Percentiles rank a stretch among this genome's conserved stretches.
Conservation (phyloP, 495 filamentous ascomycete species). For the Penicilliopsis zonata region DNA sequence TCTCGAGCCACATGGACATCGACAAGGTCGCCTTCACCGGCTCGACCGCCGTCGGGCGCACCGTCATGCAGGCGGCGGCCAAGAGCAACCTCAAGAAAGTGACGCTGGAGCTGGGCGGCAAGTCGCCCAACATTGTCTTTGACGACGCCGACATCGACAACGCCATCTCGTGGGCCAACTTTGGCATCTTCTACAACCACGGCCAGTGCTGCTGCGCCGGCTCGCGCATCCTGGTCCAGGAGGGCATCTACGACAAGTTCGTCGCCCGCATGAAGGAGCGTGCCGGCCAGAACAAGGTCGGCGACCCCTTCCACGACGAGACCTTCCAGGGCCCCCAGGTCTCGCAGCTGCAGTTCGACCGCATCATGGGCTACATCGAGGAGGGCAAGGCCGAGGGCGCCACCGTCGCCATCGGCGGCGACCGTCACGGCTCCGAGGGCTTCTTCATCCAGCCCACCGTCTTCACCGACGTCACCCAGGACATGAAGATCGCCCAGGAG, state of each 20-base stretch:
- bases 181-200: conserved; percentile 98
- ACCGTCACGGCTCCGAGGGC: conserved; percentile 77
- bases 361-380: conserved; percentile 97
- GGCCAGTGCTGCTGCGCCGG: conserved; percentile 98
- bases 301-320: conserved; percentile 74
- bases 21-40: conserved; percentile 99
- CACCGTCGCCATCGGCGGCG: conserved; percentile 73
- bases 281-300: conserved; percentile 70
- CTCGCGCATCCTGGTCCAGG: conserved; percentile 91
- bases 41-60: conserved; percentile 79
- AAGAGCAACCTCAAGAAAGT: conserved; percentile 97
- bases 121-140: conserved; percentile 97
- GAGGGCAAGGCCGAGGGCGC: conserved; percentile 80
- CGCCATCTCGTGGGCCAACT: conserved; percentile 96
- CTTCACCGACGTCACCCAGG: conserved; percentile 74
- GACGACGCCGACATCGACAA: conserved; percentile 92
- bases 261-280: conserved; percentile 78
- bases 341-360: conserved; percentile 88
- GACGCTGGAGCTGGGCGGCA: conserved; percentile 95
- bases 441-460: conserved; percentile 98
- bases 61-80: conserved; percentile 93
- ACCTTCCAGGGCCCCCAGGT: conserved; percentile 99
- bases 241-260: conserved; percentile 94
- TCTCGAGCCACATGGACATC: conserved; percentile 90
- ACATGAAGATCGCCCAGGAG: conserved; percentile 99